phyloP scores from a whole-genome alignment of 148 eudicot species.

The Silene uniflora region DNA sequence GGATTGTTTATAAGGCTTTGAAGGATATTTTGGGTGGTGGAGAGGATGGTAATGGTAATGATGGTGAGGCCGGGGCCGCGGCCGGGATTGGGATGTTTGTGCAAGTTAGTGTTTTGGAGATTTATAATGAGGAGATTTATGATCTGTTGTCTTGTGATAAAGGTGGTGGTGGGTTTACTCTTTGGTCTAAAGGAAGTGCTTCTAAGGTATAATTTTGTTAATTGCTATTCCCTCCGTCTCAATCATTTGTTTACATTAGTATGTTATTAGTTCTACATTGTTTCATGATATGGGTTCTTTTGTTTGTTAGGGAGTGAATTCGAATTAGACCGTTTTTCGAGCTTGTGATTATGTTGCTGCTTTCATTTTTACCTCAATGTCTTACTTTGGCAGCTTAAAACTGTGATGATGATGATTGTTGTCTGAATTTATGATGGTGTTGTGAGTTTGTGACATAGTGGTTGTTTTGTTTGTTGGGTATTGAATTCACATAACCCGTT shows the following conservation, averaged over 20 bases:
- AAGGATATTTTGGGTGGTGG: conserved; percentile 63
- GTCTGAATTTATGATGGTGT: neutral
- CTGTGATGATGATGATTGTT: neutral
- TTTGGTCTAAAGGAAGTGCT: conserved; percentile 85
- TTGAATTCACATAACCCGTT: neutral
- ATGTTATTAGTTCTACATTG: too few relatives aligned
- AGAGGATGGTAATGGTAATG: conserved; percentile 25
- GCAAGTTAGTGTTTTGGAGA: conserved; percentile 82
- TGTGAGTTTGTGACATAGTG: neutral
- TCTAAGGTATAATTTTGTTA: conserved; percentile 53
- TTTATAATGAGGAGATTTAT: conserved; percentile 94
- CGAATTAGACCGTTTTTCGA: neutral
- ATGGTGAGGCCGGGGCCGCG: conserved; percentile 3
- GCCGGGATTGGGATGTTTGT: conserved; percentile 50
- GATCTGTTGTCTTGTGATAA: conserved; percentile 69
- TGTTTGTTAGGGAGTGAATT: too few relatives aligned
- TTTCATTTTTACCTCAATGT: too few relatives aligned
- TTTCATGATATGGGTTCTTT: too few relatives aligned
- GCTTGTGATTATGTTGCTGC: neutral
- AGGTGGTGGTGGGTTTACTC: conserved; percentile 56
- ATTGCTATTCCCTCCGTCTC: too few relatives aligned
- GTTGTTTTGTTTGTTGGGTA: neutral
- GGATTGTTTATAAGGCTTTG: conserved; percentile 77
- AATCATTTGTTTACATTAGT: too few relatives aligned
- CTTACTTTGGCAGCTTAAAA: too few relatives aligned